These are phyloP conservation scores for Hansenula lynferdii DNA, from an alignment of 1,139 yeast genomes.

Conservation along the genomic window DNA sequence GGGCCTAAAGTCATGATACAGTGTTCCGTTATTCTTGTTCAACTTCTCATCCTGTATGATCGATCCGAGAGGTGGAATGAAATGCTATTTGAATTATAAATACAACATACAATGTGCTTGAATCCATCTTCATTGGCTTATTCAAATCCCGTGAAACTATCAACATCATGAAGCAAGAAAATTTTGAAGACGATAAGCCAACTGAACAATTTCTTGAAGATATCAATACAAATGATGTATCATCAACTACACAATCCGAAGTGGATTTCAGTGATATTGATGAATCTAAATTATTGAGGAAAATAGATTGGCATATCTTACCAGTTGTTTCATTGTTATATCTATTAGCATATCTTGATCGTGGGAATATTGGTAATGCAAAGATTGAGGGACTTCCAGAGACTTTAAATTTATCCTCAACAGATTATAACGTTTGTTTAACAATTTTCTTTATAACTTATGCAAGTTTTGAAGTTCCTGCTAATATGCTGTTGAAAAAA, in stretches of 20 bases:
- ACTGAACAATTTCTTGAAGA: too few relatives aligned
- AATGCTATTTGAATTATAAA: too few relatives aligned
- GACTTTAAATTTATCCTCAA: constrained; percentile 42
- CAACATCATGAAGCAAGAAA: too few relatives aligned
- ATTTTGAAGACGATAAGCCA: not conserved
- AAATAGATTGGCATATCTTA: constrained; percentile 40
- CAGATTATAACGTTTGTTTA: constrained; percentile 47
- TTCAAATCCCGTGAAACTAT: too few relatives aligned
- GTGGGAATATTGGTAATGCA: constrained; percentile 60
- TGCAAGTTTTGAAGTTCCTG: constrained; percentile 51
- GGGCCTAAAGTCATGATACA: too few relatives aligned
- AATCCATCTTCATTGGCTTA: too few relatives aligned
- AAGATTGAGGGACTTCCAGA: constrained; percentile 51
- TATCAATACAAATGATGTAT: too few relatives aligned
- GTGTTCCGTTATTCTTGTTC: too few relatives aligned
- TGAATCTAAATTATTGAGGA: constrained; percentile 30
- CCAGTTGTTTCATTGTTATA: constrained; percentile 48
- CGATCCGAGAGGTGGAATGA: too few relatives aligned
- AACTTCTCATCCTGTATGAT: too few relatives aligned
- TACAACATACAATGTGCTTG: too few relatives aligned
- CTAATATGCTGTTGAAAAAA: constrained; percentile 36
- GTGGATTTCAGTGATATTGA: not conserved
- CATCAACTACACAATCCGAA: not conserved
- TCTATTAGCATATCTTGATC: constrained; percentile 50
- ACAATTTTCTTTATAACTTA: constrained; percentile 56